These are phyloP conservation scores for Plicaturopsis crispa DNA, from an alignment of 768 basidiomycete species.

Conservation along the genomic window DNA sequence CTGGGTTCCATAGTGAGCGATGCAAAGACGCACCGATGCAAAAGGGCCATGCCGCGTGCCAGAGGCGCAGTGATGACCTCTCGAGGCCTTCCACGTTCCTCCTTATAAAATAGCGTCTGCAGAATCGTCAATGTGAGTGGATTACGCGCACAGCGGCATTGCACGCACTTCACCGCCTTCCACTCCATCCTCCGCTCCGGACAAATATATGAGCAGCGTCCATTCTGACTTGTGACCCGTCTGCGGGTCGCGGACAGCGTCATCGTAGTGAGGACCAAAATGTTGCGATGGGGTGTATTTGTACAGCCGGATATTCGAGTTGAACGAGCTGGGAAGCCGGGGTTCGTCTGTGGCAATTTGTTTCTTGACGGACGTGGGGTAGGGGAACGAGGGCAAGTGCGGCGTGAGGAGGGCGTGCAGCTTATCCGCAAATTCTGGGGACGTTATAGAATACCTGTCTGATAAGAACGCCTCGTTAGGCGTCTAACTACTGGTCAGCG, in stretches of 20 bases:
- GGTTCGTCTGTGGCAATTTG: slow-evolving; percentile 14
- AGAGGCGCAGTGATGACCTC: slow-evolving; percentile 45
- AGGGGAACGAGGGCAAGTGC: slow-evolving; percentile 51
- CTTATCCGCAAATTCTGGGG: slow-evolving; percentile 46
- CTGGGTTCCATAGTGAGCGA: no score
- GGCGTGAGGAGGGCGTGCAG: slow-evolving; percentile 44
- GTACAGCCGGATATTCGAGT: slow-evolving; percentile 70
- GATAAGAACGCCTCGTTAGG: background rate
- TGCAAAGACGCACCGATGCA: slow-evolving; percentile 45
- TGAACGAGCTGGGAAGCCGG: slow-evolving; percentile 49
- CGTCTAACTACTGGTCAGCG: background rate
- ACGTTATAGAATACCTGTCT: slow-evolving; percentile 60
- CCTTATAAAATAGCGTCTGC: slow-evolving; percentile 67
- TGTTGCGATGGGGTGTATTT: slow-evolving; percentile 56
- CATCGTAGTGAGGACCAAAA: slow-evolving; percentile 76
- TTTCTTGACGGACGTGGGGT: slow-evolving; percentile 22
- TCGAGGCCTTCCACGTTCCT: slow-evolving; percentile 38
- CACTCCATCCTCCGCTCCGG: slow-evolving; percentile 66
- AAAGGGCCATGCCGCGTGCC: slow-evolving; percentile 53
- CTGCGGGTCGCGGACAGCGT: slow-evolving; percentile 49
- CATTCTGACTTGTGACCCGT: slow-evolving; percentile 67
- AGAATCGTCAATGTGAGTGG: slow-evolving; percentile 2
- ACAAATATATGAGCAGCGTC: slow-evolving; percentile 70
- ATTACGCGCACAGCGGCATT: background rate
- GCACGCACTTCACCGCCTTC: slow-evolving; percentile 55